phyloP scores from a whole-genome alignment of 192 early-diverging fungal genomes.

The Chytriomyces confervae region DNA sequence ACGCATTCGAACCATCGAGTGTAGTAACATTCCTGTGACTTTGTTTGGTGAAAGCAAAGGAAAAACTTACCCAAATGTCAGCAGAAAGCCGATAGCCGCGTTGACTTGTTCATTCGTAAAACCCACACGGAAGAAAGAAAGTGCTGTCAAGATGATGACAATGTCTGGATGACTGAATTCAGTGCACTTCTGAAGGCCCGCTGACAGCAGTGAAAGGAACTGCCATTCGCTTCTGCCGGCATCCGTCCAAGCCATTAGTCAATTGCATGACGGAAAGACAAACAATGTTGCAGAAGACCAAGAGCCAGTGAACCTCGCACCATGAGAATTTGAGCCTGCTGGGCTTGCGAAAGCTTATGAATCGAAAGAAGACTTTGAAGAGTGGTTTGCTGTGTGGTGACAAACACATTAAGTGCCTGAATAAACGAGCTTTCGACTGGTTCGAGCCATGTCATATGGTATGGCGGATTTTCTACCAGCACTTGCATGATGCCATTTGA shows the following conservation, averaged over 20 bases:
- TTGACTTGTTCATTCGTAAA: conserved; percentile 8
- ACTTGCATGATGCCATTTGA: too few species aligned
- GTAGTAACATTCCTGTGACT: conserved; percentile 19
- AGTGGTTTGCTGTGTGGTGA: too few species aligned
- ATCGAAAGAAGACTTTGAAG: too few species aligned
- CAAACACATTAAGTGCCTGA: too few species aligned
- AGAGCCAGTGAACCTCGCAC: conserved; percentile 19
- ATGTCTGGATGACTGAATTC: conserved; percentile 38
- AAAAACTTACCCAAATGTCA: background rate
- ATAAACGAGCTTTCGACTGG: too few species aligned
- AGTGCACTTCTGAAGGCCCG: conserved; percentile 15
- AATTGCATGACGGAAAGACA: conserved; percentile 20
- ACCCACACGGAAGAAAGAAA: conserved; percentile 34
- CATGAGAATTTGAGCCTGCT: background rate
- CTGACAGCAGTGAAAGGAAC: conserved; percentile 33
- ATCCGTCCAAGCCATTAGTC: conserved; percentile 24
- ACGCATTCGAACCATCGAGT: conserved; percentile 9
- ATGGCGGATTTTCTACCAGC: too few species aligned
- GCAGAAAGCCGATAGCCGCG: background rate
- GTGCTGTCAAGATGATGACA: conserved; percentile 13
- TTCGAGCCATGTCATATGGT: too few species aligned
- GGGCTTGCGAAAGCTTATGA: too few species aligned
- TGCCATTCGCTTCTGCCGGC: conserved; percentile 22
- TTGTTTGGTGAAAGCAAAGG: background rate
- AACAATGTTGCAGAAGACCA: conserved; percentile 24